A percentile compares a stretch with the other conserved stretches of the same genome.
Conservation (phyloP, 306 rosid genomes). For the Heteromeles arbutifolia region DNA sequence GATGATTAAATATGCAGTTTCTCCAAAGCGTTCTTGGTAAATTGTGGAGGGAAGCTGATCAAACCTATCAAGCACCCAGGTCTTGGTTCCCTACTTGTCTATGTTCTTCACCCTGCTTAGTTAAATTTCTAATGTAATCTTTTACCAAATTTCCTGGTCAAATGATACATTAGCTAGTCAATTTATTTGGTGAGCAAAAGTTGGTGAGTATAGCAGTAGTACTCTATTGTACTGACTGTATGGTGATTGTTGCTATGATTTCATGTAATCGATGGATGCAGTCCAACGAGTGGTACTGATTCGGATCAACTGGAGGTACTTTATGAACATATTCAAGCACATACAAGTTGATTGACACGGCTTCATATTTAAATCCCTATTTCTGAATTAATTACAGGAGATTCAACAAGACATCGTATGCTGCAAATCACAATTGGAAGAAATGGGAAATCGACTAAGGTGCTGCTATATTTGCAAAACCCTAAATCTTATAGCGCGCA, state of each 20-base stretch:
- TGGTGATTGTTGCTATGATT: not conserved
- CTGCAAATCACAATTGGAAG: conserved; percentile 40
- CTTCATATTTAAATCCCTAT: not conserved
- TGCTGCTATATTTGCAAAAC: not conserved
- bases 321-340: not conserved
- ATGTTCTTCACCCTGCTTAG: too few relatives aligned
- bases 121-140: too few relatives aligned
- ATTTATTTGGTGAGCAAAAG: too few relatives aligned
- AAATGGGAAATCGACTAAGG: conserved; percentile 46
- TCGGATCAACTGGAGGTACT: conserved; percentile 45
- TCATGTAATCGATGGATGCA: conserved; percentile 7
- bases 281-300: conserved; percentile 24
- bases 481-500: not conserved
- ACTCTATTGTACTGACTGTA: too few relatives aligned
- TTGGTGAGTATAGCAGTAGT: too few relatives aligned
- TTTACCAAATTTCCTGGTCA: too few relatives aligned
- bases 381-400: conserved; percentile 23
- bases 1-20: conserved; percentile 22
- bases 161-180: too few relatives aligned
- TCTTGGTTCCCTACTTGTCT: not conserved
- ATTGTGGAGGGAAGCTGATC: conserved; percentile 34
- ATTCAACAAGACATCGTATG: conserved; percentile 35
- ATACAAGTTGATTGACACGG: not conserved
- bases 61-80: conserved; percentile 32
- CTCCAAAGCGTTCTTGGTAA: conserved; percentile 26